Evolutionary conservation across 2,329 filamentous ascomycete genomes (phyloP).

Genomic region (Fonsecaea nubica): DNA sequence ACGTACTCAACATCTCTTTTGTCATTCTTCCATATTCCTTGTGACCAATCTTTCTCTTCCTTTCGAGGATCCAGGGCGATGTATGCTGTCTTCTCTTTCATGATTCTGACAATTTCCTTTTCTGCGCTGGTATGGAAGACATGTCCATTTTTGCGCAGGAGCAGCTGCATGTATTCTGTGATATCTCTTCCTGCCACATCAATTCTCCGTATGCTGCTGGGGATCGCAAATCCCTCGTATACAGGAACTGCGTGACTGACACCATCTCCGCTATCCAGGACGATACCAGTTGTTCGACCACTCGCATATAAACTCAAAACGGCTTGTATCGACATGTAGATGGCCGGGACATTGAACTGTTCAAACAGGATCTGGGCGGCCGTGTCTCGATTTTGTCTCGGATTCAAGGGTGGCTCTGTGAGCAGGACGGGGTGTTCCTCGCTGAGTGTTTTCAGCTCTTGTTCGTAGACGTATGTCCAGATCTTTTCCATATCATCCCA

Average conservation of each 20-base stretch:
- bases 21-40: conserved; percentile 70
- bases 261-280: conserved; percentile 92
- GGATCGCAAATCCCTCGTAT: conserved; percentile 96
- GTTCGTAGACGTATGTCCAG: conserved; percentile 97
- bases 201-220: conserved; percentile 91
- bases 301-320: conserved; percentile 95
- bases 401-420: conserved; percentile 95
- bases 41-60: conserved; percentile 95
- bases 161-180: conserved; percentile 89
- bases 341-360: conserved; percentile 95
- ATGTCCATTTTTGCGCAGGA: conserved; percentile 89
- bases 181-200: conserved; percentile 96
- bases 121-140: conserved; percentile 97
- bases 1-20: conserved; percentile 84
- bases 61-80: conserved; percentile 87
- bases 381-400: conserved; percentile 91
- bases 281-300: conserved; percentile 92
- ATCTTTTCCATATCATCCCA: conserved; percentile 99
- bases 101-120: conserved; percentile 96
- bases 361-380: conserved; percentile 98
- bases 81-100: conserved; percentile 95
- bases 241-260: conserved; percentile 97
- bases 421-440: conserved; percentile 98
- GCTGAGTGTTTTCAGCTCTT: conserved; percentile 93
- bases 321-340: conserved; percentile 97